Base-by-base conservation (phyloP, 2,329 filamentous ascomycete species). In the Microcyclospora tardicrescens region DNA sequence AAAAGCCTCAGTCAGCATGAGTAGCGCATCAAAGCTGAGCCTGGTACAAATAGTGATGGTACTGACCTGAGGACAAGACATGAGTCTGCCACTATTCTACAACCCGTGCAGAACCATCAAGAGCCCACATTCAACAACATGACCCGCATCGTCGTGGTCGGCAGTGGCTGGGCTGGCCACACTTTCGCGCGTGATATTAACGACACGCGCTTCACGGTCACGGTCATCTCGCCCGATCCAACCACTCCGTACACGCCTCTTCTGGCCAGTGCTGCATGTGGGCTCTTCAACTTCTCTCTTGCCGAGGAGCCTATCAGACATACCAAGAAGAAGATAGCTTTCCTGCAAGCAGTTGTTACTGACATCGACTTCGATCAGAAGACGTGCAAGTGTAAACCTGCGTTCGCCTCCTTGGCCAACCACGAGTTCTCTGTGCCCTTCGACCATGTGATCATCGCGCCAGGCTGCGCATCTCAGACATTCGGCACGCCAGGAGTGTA, bases 181-280 rank as follows among this genome's bases (percentile, higher is more conserved):
- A 57, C 56, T 6, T 45, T 63, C 2, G 49, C 58, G 1, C 58
- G 62, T 34, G 43, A 55, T n/a, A 40, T 62, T 2, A 52, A 54
- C 24, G 42, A 55, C 6, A 45, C 48, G 1, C 54, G 53, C 29
- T 67, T 65, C 45, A 52, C 59, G 31, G 50, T 67, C 28, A 60
- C 56, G 2, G 50, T 66, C 29, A 60, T 67, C 12, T 65, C 64
- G 0, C 65, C 64, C 1, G 42, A 58, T 6, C 54, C 62, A 6
- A 67, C 63, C 3, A 58, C 62, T 24, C 61, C 62, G 35, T 63
- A 67, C 40, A 68, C 65, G 1, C 64, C 65, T 6, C 52, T 68
- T 2, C 57, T 68, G 6, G 63, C 64, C 10, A 63, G 59, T 35
- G 65, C 63, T 14, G 64, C 65, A 6, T 63, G 61, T 33, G 63